Conservation (phyloP, 345 rosid species). For the Passiflora organensis region DNA sequence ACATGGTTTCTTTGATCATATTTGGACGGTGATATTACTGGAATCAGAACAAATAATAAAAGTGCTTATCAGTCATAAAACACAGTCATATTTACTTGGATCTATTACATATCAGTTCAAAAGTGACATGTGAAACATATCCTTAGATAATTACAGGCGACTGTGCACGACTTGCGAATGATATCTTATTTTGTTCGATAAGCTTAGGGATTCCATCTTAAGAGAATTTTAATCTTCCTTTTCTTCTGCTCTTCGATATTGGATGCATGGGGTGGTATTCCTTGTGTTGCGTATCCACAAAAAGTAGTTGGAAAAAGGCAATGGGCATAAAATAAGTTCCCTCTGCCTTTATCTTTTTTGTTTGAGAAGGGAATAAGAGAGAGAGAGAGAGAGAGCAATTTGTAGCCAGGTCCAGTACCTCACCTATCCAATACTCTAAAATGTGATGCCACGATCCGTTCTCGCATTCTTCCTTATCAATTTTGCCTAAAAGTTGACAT, state of each 20-base stretch:
- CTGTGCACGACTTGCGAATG: too few species aligned
- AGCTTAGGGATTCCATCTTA: too few species aligned
- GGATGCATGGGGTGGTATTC: slow-evolving; percentile 24
- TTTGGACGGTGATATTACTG: too few species aligned
- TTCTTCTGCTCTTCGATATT: slow-evolving; percentile 10
- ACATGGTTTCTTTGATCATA: not conserved
- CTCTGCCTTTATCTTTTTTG: slow-evolving; percentile 1
- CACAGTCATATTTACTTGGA: too few species aligned
- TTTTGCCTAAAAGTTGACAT: slow-evolving; percentile 23
- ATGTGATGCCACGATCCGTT: slow-evolving; percentile 48
- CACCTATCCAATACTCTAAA: slow-evolving; percentile 4
- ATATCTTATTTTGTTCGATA: too few species aligned
- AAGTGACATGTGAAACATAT: too few species aligned
- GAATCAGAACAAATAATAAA: too few species aligned
- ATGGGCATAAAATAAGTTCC: slow-evolving; percentile 12
- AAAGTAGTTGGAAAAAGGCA: slow-evolving; percentile 13
- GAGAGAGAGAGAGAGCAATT: slow-evolving; percentile 1
- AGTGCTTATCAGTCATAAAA: too few species aligned
- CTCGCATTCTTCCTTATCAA: slow-evolving; percentile 22
- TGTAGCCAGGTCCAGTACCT: slow-evolving; percentile 10
- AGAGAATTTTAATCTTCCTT: too few species aligned
- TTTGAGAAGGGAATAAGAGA: slow-evolving; percentile 4
- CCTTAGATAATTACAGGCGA: too few species aligned
- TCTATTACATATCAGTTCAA: too few species aligned
- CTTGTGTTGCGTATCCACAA: slow-evolving; percentile 21